Evolutionary conservation across 306 rosid species (phyloP).

Genomic region (Phaseolus lunatus): DNA sequence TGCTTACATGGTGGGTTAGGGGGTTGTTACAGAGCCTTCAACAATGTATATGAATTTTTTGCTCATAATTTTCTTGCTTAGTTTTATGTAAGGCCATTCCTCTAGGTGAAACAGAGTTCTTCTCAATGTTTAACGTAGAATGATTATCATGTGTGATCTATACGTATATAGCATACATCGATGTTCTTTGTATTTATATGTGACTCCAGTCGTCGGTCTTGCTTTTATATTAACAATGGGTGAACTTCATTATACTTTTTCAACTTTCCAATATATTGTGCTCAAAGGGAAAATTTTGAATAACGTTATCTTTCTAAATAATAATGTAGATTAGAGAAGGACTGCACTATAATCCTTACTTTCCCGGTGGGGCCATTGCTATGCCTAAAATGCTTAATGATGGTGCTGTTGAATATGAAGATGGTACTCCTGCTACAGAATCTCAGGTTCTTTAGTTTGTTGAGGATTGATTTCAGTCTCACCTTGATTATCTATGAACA

Average conservation of each 20-base stretch:
- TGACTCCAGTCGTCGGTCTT: conserved; percentile 12
- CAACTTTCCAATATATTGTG: conserved; percentile 7
- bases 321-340: conserved; percentile 90
- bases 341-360: conserved; percentile 92
- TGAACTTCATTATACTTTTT: conserved; percentile 29
- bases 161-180: not conserved
- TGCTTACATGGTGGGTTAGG: not conserved
- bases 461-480: conserved; percentile 7
- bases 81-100: too few relatives aligned
- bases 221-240: not conserved
- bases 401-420: conserved; percentile 97
- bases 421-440: conserved; percentile 93
- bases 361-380: conserved; percentile 99
- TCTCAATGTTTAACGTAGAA: not conserved
- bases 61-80: conserved; percentile 12
- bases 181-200: not conserved
- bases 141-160: too few relatives aligned
- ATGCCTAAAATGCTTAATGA: conserved; percentile 99
- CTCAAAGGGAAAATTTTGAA: conserved; percentile 15
- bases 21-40: conserved; percentile 5
- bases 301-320: conserved; percentile 29
- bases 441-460: conserved; percentile 67
- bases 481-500: conserved; percentile 1
- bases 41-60: conserved; percentile 7
- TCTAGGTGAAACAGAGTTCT: conserved; percentile 26